phyloP scores from a whole-genome alignment of 2,329 filamentous ascomycete species.

The Sclerotinia glacialis region DNA sequence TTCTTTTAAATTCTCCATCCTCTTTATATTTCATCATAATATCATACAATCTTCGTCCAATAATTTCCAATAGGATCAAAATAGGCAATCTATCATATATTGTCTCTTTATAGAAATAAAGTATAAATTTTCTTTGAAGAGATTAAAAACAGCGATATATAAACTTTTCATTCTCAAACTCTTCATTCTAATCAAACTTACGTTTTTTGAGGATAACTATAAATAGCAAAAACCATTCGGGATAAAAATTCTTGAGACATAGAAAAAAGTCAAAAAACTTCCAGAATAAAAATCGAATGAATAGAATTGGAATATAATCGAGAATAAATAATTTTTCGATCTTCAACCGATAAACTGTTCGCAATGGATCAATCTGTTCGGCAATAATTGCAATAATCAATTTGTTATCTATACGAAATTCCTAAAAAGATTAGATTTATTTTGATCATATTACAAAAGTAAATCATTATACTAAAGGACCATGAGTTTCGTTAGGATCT shows the following conservation, averaged over 20 bases:
- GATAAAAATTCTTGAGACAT: background rate
- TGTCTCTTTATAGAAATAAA: background rate
- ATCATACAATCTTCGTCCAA: background rate
- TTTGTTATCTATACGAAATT: background rate
- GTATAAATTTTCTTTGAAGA: slow-evolving; percentile 1
- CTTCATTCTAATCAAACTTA: slow-evolving; percentile 7
- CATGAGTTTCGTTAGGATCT: background rate
- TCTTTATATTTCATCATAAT: background rate
- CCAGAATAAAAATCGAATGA: background rate
- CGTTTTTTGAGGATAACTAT: slow-evolving; percentile 1
- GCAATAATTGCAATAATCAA: background rate
- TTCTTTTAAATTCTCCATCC: background rate
- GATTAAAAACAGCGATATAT: background rate
- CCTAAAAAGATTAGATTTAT: background rate
- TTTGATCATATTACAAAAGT: background rate
- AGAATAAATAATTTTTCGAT: background rate
- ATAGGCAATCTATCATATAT: background rate
- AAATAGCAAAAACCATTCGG: background rate
- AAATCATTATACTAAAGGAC: background rate
- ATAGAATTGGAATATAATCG: background rate
- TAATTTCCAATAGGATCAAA: background rate
- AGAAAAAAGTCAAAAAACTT: background rate
- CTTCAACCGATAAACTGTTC: background rate
- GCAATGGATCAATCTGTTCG: background rate
- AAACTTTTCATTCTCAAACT: background rate